phyloP scores from a whole-genome alignment of 108 stramenopile genomes.

The Cyclotella choctawhatcheeana region DNA sequence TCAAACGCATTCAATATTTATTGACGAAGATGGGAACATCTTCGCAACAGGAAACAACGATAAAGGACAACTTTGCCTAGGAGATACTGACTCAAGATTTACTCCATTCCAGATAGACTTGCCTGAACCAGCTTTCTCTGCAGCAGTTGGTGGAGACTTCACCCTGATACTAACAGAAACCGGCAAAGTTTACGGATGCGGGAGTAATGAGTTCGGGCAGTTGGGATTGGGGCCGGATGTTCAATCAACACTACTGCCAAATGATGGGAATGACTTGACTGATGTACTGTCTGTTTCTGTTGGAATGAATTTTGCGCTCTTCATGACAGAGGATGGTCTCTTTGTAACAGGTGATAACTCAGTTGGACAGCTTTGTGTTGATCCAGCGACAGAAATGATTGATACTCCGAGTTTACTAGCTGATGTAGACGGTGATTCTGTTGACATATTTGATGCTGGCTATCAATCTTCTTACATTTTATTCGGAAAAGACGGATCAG shows the following conservation, averaged over 20 bases:
- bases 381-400: neutral
- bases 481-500: slow-evolving; percentile 29
- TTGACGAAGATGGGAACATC: slow-evolving; percentile 31
- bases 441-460: slow-evolving; percentile 32
- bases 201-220: slow-evolving; percentile 36
- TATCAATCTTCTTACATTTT: slow-evolving; percentile 37
- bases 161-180: slow-evolving; percentile 21
- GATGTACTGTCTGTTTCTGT: slow-evolving; percentile 29
- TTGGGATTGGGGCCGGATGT: slow-evolving; percentile 23
- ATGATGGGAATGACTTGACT: slow-evolving; percentile 35
- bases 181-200: slow-evolving; percentile 36
- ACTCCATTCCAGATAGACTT: slow-evolving; percentile 30
- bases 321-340: slow-evolving; percentile 33
- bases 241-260: slow-evolving; percentile 10
- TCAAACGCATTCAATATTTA: slow-evolving; percentile 29
- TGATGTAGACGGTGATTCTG: slow-evolving; percentile 13
- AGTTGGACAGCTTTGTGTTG: slow-evolving; percentile 23
- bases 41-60: slow-evolving; percentile 39
- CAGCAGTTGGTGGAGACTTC: slow-evolving; percentile 38
- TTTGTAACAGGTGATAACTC: slow-evolving; percentile 36
- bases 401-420: slow-evolving; percentile 19
- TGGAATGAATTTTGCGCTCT: slow-evolving; percentile 32
- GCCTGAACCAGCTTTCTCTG: slow-evolving; percentile 20
- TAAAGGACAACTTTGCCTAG: slow-evolving; percentile 30
- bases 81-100: slow-evolving; percentile 22